Percentiles rank a stretch among this genome's conserved stretches.
These are phyloP conservation scores for Suillus clintonianus DNA, from an alignment of 768 basidiomycete species.

Conservation along the genomic window DNA sequence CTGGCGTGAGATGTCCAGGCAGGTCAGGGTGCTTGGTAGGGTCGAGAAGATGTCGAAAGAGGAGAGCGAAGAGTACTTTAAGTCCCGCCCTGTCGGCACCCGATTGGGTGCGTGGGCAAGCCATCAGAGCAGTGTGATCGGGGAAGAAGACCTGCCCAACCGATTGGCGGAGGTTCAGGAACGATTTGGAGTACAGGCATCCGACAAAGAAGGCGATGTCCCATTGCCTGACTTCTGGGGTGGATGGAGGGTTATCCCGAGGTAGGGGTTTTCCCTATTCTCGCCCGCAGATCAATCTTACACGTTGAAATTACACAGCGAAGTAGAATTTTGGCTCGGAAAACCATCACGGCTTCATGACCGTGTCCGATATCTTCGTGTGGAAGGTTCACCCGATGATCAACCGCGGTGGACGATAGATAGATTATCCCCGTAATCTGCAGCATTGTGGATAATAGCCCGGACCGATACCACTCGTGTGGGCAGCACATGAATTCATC, in stretches of 20 bases:
- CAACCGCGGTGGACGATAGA: constrained; percentile 74
- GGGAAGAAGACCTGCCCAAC: constrained; percentile 66
- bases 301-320: constrained; percentile 48
- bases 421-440: constrained; percentile 67
- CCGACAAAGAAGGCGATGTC: constrained; percentile 46
- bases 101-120: constrained; percentile 93
- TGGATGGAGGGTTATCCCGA: constrained; percentile 92
- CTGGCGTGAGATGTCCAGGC: constrained; percentile 83
- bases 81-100: constrained; percentile 78
- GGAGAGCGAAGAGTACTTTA: constrained; percentile 85
- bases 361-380: constrained; percentile 75
- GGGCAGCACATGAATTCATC: neutral
- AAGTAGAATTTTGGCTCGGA: constrained; percentile 97
- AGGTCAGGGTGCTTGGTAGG: constrained; percentile 81
- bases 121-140: constrained; percentile 79
- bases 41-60: constrained; percentile 75
- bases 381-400: constrained; percentile 47
- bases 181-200: constrained; percentile 53
- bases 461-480: neutral
- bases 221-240: constrained; percentile 94
- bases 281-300: neutral
- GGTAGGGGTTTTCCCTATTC: constrained; percentile 42
- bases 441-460: neutral
- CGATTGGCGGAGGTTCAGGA: constrained; percentile 60
- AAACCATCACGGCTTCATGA: constrained; percentile 94